phyloP scores from a whole-genome alignment of 139 green algal genomes.

The Micractinium sp. region DNA sequence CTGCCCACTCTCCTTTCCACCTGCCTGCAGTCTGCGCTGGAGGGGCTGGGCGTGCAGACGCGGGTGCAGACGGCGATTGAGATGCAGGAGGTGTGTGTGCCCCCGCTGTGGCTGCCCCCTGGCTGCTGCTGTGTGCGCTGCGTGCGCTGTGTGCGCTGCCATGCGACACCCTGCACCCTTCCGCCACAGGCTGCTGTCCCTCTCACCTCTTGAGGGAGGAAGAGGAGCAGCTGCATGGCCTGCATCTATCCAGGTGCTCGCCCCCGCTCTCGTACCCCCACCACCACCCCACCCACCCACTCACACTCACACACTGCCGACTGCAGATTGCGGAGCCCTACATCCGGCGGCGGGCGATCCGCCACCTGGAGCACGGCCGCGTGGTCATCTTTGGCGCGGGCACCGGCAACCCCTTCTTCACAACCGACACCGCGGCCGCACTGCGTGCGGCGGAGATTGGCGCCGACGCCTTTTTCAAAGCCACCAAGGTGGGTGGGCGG shows the following conservation, averaged over 20 bases:
- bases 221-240: too few relatives aligned
- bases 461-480: conserved; percentile 92
- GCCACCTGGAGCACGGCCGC: conserved; percentile 92
- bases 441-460: conserved; percentile 95
- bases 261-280: neutral
- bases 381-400: conserved; percentile 97
- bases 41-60: conserved; percentile 72
- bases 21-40: conserved; percentile 67
- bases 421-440: conserved; percentile 96
- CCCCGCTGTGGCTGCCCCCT: neutral
- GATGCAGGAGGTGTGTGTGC: conserved; percentile 68
- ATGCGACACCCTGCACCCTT: too few relatives aligned
- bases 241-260: too few relatives aligned
- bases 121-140: neutral
- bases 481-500: conserved; percentile 89
- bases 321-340: conserved; percentile 97
- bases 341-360: conserved; percentile 92
- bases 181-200: too few relatives aligned
- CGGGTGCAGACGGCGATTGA: conserved; percentile 95
- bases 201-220: too few relatives aligned
- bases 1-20: neutral
- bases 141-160: too few relatives aligned
- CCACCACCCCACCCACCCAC: neutral
- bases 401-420: conserved; percentile 99
- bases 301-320: neutral